phyloP scores from a whole-genome alignment of 2,329 filamentous ascomycete genomes.

The Neofusicoccum laricinum region DNA sequence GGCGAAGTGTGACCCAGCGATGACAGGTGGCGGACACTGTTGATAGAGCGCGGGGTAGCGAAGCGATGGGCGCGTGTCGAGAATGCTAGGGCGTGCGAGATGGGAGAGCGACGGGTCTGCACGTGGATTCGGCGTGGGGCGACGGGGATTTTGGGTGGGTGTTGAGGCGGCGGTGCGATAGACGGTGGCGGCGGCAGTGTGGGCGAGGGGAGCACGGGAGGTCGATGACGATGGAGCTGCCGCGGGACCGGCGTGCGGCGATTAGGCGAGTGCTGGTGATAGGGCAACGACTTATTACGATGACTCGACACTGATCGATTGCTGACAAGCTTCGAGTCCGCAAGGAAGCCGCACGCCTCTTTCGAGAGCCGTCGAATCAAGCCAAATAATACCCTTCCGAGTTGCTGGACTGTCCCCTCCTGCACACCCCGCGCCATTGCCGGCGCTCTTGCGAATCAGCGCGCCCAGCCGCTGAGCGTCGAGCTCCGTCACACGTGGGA shows the following conservation, averaged over 20 bases:
- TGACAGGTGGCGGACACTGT: constrained; percentile 12
- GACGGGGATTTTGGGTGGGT: background rate
- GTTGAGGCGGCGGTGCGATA: background rate
- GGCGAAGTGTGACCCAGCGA: constrained; percentile 8
- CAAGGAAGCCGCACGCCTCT: background rate
- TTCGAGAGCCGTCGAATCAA: background rate
- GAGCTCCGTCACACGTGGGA: constrained; percentile 8
- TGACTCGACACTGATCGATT: background rate
- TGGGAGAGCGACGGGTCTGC: background rate
- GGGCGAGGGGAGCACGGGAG: constrained; percentile 10
- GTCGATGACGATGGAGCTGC: constrained; percentile 11
- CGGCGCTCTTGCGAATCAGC: background rate
- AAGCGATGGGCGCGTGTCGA: background rate
- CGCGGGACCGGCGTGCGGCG: background rate
- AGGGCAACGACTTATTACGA: background rate
- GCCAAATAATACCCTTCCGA: background rate
- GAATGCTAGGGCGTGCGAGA: background rate
- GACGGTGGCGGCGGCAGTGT: constrained; percentile 3
- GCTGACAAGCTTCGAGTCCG: background rate
- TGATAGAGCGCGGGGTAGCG: constrained; percentile 1
- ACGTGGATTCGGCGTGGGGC: background rate
- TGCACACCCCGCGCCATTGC: background rate
- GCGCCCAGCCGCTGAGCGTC: background rate
- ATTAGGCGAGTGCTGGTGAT: constrained; percentile 1
- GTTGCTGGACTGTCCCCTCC: background rate